These are phyloP conservation scores for Persicaria maculosa DNA, from an alignment of 148 eudicot species.

Conservation along the genomic window DNA sequence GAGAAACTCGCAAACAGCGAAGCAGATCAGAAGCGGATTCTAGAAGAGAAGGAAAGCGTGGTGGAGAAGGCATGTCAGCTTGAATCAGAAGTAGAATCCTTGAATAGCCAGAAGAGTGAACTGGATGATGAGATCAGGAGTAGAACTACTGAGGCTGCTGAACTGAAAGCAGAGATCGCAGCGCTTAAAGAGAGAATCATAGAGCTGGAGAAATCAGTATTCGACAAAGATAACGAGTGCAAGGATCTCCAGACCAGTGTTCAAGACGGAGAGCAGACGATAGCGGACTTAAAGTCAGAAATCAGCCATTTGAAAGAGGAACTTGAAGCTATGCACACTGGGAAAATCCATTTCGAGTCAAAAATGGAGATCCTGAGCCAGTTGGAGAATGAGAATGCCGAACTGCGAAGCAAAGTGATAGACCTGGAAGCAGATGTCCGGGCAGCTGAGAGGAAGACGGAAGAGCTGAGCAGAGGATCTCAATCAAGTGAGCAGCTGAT, in stretches of 20 bases:
- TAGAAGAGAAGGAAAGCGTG: conserved; percentile 39
- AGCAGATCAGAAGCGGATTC: conserved; percentile 27
- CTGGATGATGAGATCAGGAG: conserved; percentile 34
- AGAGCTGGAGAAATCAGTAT: not conserved
- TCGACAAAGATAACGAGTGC: not conserved
- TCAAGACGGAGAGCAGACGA: conserved; percentile 4
- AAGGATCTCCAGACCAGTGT: conserved; percentile 2
- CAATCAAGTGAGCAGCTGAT: conserved; percentile 40
- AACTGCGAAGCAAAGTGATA: conserved; percentile 29
- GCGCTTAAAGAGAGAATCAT: not conserved
- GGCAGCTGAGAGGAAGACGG: conserved; percentile 49
- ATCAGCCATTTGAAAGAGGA: not conserved
- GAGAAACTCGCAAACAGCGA: conserved; percentile 13
- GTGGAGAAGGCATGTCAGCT: conserved; percentile 32
- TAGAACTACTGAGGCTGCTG: conserved; percentile 6
- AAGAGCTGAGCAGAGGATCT: conserved; percentile 55
- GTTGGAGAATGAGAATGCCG: conserved; percentile 31
- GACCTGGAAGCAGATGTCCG: conserved; percentile 36
- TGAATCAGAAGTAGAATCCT: conserved; percentile 35
- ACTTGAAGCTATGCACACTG: not conserved
- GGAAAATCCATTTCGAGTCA: not conserved
- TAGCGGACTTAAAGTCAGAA: conserved; percentile 5
- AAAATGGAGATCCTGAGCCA: conserved; percentile 18
- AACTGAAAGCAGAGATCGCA: not conserved
- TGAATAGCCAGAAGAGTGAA: conserved; percentile 31